Evolutionary conservation across 164 flowering plant genomes (phyloP).

Genomic region (Warburgia ugandensis): DNA sequence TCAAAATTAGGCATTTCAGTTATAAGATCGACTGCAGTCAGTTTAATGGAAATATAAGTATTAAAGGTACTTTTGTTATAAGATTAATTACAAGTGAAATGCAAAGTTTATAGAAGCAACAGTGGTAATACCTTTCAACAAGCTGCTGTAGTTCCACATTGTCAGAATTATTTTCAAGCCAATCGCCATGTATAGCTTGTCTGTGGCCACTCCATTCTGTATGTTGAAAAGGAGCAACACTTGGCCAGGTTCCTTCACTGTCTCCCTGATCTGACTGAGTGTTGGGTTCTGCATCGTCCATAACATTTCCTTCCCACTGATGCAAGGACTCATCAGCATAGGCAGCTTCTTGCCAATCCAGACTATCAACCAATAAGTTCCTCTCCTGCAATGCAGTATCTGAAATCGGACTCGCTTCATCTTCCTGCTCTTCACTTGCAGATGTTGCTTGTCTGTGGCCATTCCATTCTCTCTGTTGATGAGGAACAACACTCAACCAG

Average conservation of each 20-base stretch:
- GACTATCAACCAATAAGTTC: constrained; percentile 12
- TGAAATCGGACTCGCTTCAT: constrained; percentile 12
- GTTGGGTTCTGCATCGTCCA: constrained; percentile 19
- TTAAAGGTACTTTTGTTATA: too few relatives aligned
- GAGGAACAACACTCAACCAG: constrained; percentile 20
- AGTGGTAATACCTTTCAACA: constrained; percentile 69
- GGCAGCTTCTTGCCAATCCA: constrained; percentile 17
- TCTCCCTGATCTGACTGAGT: constrained; percentile 7
- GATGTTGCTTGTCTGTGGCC: constrained; percentile 36
- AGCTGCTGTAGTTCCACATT: constrained; percentile 63
- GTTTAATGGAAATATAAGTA: too few relatives aligned
- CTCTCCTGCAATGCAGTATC: constrained; percentile 5
- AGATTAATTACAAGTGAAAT: too few relatives aligned
- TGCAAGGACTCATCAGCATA: constrained; percentile 2
- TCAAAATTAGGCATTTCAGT: too few relatives aligned
- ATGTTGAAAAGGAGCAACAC: constrained; percentile 15
- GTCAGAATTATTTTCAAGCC: constrained; percentile 36
- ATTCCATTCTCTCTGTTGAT: constrained; percentile 41
- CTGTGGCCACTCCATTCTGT: constrained; percentile 48
- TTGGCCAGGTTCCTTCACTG: constrained; percentile 14
- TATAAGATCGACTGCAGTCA: too few relatives aligned
- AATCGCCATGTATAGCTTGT: constrained; percentile 51
- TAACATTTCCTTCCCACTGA: constrained; percentile 7
- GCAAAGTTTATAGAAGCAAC: too few relatives aligned
- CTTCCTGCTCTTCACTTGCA: too few relatives aligned